phyloP scores from a whole-genome alignment of 805 yeast species.

The Lipomyces yamadae region DNA sequence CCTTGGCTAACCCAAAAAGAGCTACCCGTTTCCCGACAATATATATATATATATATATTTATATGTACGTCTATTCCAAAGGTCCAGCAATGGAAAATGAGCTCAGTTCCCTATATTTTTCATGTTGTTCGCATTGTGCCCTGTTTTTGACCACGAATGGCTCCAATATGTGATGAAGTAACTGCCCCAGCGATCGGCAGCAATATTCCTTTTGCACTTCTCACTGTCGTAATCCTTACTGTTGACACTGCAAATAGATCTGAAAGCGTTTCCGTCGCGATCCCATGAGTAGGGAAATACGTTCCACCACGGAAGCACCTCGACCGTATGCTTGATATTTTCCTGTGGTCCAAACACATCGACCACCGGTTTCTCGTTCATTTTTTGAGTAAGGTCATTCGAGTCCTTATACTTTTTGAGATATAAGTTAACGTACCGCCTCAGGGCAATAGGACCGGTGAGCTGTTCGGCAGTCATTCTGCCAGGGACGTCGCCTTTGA shows the following conservation, averaged over 20 bases:
- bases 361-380: neutral
- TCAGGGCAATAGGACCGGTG: neutral
- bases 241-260: neutral
- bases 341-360: neutral
- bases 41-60: no score
- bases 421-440: neutral
- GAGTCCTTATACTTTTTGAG: neutral
- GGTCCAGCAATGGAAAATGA: no score
- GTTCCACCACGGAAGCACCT: neutral
- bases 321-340: neutral
- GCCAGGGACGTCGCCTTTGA: neutral
- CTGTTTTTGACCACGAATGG: neutral
- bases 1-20: no score
- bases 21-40: no score
- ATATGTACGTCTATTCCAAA: no score
- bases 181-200: conserved; percentile 1
- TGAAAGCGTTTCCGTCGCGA: neutral
- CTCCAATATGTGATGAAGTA: neutral
- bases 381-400: neutral
- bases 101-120: neutral
- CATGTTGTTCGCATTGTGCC: neutral
- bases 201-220: neutral
- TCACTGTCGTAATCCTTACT: neutral
- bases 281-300: neutral
- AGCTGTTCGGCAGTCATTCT: neutral